These are phyloP conservation scores for Magnusiomyces sp. DNA, from an alignment of 1,139 yeast genomes.

Conservation along the genomic window DNA sequence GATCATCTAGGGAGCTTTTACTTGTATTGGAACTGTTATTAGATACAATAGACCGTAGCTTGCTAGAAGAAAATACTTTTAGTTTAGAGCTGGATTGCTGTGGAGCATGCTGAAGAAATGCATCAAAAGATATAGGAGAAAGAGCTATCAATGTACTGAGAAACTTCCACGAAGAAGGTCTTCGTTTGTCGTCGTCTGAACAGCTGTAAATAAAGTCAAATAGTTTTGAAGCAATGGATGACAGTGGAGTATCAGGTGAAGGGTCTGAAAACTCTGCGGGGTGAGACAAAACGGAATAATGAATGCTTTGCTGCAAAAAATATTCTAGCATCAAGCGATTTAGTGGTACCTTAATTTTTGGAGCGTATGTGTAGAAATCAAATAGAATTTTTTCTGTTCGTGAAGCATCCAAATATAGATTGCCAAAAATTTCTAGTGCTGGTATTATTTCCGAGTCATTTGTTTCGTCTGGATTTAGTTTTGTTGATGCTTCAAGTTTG, in stretches of 20 bases:
- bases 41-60: neutral
- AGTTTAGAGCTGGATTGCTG: neutral
- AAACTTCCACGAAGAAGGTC: slow-evolving; percentile 11
- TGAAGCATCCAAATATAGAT: slow-evolving; percentile 39
- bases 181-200: slow-evolving; percentile 12
- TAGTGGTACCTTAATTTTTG: slow-evolving; percentile 40
- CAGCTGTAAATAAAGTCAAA: slow-evolving; percentile 12
- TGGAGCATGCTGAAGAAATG: neutral
- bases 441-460: slow-evolving; percentile 35
- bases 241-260: slow-evolving; percentile 7
- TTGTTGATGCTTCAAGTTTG: slow-evolving; percentile 6
- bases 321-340: slow-evolving; percentile 49
- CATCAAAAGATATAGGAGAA: slow-evolving; percentile 7
- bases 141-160: slow-evolving; percentile 10
- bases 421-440: slow-evolving; percentile 45
- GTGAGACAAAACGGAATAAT: slow-evolving; percentile 37
- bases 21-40: neutral
- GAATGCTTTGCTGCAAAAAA: slow-evolving; percentile 43
- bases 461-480: slow-evolving; percentile 5
- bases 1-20: slow-evolving; percentile 2
- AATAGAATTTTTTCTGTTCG: slow-evolving; percentile 36
- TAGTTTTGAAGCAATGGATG: slow-evolving; percentile 7
- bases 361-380: slow-evolving; percentile 36
- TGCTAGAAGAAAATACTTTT: slow-evolving; percentile 3
- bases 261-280: slow-evolving; percentile 7